These are phyloP conservation scores for Nyctanthes arbortristis DNA, from an alignment of 257 asterid genomes.

Conservation along the genomic window DNA sequence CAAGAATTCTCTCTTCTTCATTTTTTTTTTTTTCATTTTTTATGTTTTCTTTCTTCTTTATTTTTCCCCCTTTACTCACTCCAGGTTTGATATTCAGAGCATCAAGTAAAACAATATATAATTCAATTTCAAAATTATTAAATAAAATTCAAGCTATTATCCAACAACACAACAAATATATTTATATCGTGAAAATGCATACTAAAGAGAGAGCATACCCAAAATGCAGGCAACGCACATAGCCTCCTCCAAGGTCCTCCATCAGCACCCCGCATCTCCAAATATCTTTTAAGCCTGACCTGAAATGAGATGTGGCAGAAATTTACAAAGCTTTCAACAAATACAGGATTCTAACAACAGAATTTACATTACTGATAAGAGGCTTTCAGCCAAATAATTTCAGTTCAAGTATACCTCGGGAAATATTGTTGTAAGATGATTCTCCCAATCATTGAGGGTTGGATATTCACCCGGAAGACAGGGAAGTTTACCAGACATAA, in stretches of 20 bases:
- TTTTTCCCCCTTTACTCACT: no score
- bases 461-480: conserved; percentile 92
- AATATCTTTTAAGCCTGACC: conserved; percentile 96
- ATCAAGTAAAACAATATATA: no score
- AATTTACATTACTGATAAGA: conserved; percentile 4
- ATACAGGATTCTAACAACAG: not conserved
- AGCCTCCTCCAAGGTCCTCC: conserved; percentile 99
- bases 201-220: conserved; percentile 49
- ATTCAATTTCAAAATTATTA: not conserved
- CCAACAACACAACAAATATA: not conserved
- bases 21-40: conserved; percentile 4
- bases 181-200: not conserved
- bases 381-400: conserved; percentile 23
- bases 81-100: no score
- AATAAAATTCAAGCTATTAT: not conserved
- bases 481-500: conserved; percentile 91
- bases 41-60: not conserved
- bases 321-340: conserved; percentile 6
- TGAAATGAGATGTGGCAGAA: conserved; percentile 27
- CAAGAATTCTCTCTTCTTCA: not conserved
- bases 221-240: conserved; percentile 95
- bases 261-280: conserved; percentile 99
- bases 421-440: conserved; percentile 92
- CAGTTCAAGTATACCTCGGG: conserved; percentile 67
- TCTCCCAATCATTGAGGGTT: conserved; percentile 93